These are phyloP conservation scores for Physcomitrellopsis africana DNA, from an alignment of 225 moss, liverwort and hornwort genomes.

Conservation along the genomic window DNA sequence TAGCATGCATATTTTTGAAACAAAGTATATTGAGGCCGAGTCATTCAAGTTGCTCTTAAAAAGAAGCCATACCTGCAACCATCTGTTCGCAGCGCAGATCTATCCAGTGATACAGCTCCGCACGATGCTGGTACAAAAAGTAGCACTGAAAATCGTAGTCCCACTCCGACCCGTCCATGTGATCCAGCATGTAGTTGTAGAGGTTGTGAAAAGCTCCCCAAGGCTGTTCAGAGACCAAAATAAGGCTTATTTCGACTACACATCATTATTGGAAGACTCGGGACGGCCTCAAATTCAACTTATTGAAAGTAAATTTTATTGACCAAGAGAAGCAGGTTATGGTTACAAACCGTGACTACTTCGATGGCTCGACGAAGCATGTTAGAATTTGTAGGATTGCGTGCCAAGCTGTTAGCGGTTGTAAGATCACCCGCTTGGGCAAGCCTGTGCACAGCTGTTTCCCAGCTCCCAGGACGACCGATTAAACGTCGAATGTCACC, in stretches of 20 bases:
- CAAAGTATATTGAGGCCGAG: no score
- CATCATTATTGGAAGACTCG: no score
- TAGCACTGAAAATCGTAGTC: conserved; percentile 86
- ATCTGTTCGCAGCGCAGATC: conserved; percentile 93
- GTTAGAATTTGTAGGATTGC: conserved; percentile 69
- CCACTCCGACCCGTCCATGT: conserved; percentile 28
- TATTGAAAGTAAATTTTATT: no score
- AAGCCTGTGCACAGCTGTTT: conserved; percentile 69
- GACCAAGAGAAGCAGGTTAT: not conserved
- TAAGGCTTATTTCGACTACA: no score
- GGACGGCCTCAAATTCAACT: no score
- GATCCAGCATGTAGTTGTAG: conserved; percentile 45
- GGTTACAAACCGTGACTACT: conserved; percentile 50
- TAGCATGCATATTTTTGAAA: no score
- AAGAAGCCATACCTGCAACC: conserved; percentile 58
- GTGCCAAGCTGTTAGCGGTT: conserved; percentile 56
- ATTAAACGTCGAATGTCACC: conserved; percentile 48
- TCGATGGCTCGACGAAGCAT: conserved; percentile 79
- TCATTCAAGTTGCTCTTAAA: no score
- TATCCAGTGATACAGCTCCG: conserved; percentile 76
- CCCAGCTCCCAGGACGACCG: conserved; percentile 69
- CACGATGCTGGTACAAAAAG: conserved; percentile 69
- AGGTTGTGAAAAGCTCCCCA: conserved; percentile 51
- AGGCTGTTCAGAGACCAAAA: conserved; percentile 59
- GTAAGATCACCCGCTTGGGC: conserved; percentile 72